Percentiles rank a stretch among this genome's conserved stretches.
phyloP scores from a whole-genome alignment of 2,329 filamentous ascomycete genomes.

The Magnaporthales sp. region DNA sequence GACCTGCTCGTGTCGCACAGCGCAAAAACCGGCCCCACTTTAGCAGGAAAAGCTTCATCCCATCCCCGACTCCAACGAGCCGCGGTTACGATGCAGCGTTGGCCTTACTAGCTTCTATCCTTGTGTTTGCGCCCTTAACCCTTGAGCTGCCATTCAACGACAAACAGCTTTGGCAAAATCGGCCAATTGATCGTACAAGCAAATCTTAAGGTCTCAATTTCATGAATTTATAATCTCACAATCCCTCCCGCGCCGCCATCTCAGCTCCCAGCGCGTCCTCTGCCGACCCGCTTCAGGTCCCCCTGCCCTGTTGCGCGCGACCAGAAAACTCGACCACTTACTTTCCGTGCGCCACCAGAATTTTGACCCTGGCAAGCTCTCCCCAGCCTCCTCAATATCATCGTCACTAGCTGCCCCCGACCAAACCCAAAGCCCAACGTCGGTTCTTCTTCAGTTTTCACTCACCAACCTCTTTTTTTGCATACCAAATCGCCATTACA shows the following conservation, averaged over 20 bases:
- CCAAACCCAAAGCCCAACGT: neutral
- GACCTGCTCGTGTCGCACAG: neutral
- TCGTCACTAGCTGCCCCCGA: neutral
- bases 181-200: neutral
- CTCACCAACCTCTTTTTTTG: neutral
- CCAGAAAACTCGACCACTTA: conserved; percentile 2
- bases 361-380: neutral
- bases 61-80: neutral
- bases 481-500: neutral
- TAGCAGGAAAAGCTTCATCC: neutral
- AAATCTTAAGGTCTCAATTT: neutral
- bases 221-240: neutral
- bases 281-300: neutral
- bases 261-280: neutral
- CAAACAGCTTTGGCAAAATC: neutral
- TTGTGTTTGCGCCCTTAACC: neutral
- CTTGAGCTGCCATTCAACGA: neutral
- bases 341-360: conserved; percentile 2
- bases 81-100: neutral
- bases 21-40: neutral
- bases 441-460: neutral
- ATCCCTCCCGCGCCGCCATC: neutral
- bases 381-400: conserved; percentile 2
- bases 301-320: neutral
- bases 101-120: neutral